These are phyloP conservation scores for Dactylellina parvicollis DNA, from an alignment of 2,329 filamentous ascomycete species.

Conservation along the genomic window DNA sequence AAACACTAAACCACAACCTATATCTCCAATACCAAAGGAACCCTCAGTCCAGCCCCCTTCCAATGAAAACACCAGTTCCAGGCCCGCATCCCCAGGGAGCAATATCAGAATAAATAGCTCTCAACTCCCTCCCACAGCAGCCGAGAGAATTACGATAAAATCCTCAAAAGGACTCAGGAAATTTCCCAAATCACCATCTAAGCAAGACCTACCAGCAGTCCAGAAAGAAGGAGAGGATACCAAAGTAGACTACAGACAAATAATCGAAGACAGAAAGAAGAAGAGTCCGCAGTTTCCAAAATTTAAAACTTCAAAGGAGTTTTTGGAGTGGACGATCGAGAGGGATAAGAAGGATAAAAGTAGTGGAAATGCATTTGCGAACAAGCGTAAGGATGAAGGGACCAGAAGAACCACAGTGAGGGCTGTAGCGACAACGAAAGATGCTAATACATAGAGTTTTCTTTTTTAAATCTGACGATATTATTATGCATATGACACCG, in stretches of 20 bases:
- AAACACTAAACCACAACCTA: no score
- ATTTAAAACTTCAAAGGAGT: slow-evolving; percentile 19
- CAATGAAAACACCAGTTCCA: no score
- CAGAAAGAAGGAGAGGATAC: background rate
- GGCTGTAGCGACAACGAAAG: background rate
- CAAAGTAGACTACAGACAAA: background rate
- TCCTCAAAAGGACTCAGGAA: background rate
- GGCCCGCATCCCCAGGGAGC: background rate
- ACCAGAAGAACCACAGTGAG: background rate
- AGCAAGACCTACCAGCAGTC: background rate
- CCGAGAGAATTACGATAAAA: background rate
- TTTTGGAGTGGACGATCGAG: slow-evolving; percentile 12
- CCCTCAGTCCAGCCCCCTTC: no score
- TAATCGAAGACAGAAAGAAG: slow-evolving; percentile 17
- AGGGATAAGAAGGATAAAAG: background rate
- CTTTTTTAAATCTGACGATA: no score
- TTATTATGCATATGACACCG: no score
- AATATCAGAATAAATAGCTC: background rate
- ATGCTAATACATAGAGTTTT: no score
- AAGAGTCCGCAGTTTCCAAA: slow-evolving; percentile 1
- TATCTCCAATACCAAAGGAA: no score
- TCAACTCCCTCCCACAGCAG: background rate
- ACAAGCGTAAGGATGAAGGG: background rate
- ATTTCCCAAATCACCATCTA: background rate
- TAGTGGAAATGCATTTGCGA: background rate